Base-by-base conservation (phyloP, 306 rosid genomes). In the Fagus sylvatica region DNA sequence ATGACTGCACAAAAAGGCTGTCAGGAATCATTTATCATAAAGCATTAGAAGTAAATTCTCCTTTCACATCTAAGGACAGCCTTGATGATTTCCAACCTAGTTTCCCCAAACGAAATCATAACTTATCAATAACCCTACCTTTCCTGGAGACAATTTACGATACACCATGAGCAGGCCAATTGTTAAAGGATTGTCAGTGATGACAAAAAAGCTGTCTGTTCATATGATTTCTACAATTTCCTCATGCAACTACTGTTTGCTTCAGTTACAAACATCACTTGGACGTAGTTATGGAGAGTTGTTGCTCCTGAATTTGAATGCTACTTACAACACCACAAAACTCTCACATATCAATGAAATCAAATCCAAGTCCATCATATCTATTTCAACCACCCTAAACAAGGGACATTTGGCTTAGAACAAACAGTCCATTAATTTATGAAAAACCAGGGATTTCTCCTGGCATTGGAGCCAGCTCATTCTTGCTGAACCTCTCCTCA, bases 391-490 rank as follows among this genome's bases (percentile, higher is more conserved):
- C 9, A 17, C 5, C 32, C 32, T 65, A 39, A 28, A 39, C 30
- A 17, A n/a, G 30, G 30, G 43, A 7, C 49, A 53, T 80, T 42
- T 53, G 13, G 72, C 64, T n/a, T 51, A 72, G 72, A 70, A 62
- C 48, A 46, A 30, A 40, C 34, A 12, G 73, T 60, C 48, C 67
- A 36, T 70, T 71, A 2, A 62, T 73, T 91, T 87, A 95, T 75
- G 88, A 11, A 80, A 76, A 93, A 68, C 99, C 99, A 12, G 97
- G 99, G 82, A 95, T 82, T 87, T 95, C 97, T 70, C 98, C 98
- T 0, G 98, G 97, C 89, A 87, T 84, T 75, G 98, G 98, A 83
- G 98, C 98, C 79, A 94, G 80, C 76, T 90, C 98, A 48, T 93
- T 95, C 88, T 85, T 90, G 71, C 84, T 43, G 66, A 95, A 95